Percentiles rank a stretch among this genome's conserved stretches.
Conservation (phyloP, 2,329 filamentous ascomycete species). For the Beauveria brongniartii region DNA sequence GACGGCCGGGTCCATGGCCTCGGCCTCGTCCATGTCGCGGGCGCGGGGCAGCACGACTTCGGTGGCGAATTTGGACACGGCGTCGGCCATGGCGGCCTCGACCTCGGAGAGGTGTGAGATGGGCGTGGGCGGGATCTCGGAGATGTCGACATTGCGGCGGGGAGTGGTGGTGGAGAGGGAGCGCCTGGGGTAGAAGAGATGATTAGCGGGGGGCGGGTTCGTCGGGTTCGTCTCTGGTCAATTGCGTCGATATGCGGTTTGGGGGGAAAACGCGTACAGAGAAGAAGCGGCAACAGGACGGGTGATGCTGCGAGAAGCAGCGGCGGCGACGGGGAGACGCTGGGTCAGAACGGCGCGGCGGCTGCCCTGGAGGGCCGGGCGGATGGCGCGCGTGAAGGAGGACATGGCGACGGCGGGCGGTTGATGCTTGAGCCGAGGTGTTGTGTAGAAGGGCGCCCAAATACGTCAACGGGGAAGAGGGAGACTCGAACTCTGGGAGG, state of each 20-base stretch:
- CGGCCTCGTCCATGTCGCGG: conserved; percentile 95
- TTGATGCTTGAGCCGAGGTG: not conserved
- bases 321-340: conserved; percentile 18
- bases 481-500: not conserved
- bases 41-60: conserved; percentile 85
- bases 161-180: conserved; percentile 52
- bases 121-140: conserved; percentile 77
- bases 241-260: not conserved
- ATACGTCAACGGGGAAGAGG: not conserved
- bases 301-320: conserved; percentile 10
- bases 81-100: conserved; percentile 80
- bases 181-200: conserved; percentile 28
- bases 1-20: conserved; percentile 80
- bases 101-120: conserved; percentile 90
- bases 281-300: conserved; percentile 17
- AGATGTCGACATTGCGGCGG: conserved; percentile 53
- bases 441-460: not conserved
- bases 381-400: conserved; percentile 41
- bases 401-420: conserved; percentile 31
- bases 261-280: conserved; percentile 18
- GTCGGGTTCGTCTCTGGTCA: not conserved
- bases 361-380: conserved; percentile 42
- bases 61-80: conserved; percentile 82
- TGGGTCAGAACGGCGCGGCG: conserved; percentile 31
- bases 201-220: not conserved